Evolutionary conservation across 2,329 filamentous ascomycete species (phyloP).

Genomic region (Sclerotinia spermophila): DNA sequence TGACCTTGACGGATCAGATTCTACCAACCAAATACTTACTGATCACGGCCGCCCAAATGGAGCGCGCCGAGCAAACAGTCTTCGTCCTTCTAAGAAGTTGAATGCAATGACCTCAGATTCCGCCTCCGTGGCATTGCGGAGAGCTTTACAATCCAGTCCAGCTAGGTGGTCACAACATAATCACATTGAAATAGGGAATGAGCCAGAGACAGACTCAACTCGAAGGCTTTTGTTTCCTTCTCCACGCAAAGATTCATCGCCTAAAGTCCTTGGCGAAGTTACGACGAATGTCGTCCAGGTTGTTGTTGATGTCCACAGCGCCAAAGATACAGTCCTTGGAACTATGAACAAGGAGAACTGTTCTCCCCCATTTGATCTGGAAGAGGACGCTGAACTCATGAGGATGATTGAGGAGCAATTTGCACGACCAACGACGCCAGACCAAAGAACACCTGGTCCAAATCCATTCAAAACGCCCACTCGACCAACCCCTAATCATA

Average conservation of each 20-base stretch:
- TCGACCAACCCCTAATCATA: conserved; percentile 34
- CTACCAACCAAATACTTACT: background rate
- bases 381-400: conserved; percentile 34
- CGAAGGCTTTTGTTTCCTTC: conserved; percentile 74
- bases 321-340: conserved; percentile 29
- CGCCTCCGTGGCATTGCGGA: conserved; percentile 33
- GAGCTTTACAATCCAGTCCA: conserved; percentile 39
- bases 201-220: conserved; percentile 52
- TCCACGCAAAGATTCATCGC: conserved; percentile 61
- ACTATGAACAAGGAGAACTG: conserved; percentile 35
- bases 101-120: conserved; percentile 35
- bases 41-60: conserved; percentile 14
- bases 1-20: conserved; percentile 11
- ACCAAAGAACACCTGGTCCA: conserved; percentile 23
- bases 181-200: conserved; percentile 50
- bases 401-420: conserved; percentile 36
- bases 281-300: conserved; percentile 51
- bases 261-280: conserved; percentile 59
- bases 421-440: conserved; percentile 34
- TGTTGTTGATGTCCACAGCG: conserved; percentile 38
- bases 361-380: conserved; percentile 25
- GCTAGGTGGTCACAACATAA: conserved; percentile 49
- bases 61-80: conserved; percentile 28
- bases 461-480: conserved; percentile 38
- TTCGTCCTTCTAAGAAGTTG: conserved; percentile 31